A percentile compares a stretch with the other conserved stretches of the same genome.
Conservation (phyloP, 1,139 yeast species). For the Diutina mesorugosa region DNA sequence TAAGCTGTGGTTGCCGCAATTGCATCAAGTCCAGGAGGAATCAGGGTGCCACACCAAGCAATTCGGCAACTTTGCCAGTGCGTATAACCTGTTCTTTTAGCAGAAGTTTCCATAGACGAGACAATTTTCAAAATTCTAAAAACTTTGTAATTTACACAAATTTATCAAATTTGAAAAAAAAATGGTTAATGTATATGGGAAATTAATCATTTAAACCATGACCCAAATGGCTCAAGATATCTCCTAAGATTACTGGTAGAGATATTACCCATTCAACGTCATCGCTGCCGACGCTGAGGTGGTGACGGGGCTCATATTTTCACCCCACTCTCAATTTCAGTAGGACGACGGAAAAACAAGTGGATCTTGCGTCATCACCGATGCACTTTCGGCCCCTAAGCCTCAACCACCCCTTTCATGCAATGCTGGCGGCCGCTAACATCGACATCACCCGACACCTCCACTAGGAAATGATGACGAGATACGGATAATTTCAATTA, state of each 20-base stretch:
- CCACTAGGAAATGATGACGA: not conserved
- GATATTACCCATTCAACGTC: not conserved
- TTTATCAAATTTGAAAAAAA: not conserved
- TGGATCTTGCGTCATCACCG: not conserved
- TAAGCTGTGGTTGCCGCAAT: conserved; percentile 59
- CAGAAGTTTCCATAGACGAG: too few relatives aligned
- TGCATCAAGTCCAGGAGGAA: conserved; percentile 29
- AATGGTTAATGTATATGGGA: too few relatives aligned
- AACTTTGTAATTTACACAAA: too few relatives aligned
- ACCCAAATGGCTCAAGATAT: not conserved
- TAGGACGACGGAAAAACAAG: not conserved
- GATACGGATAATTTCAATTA: too few relatives aligned
- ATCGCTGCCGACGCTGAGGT: not conserved
- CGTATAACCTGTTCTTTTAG: not conserved
- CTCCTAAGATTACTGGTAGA: not conserved
- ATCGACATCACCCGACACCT: not conserved
- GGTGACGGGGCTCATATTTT: not conserved
- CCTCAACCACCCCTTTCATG: not conserved
- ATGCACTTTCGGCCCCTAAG: not conserved
- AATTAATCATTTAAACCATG: not conserved
- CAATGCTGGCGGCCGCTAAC: not conserved
- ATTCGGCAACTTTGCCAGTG: not conserved
- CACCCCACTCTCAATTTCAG: not conserved
- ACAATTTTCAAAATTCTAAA: too few relatives aligned
- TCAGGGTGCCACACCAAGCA: conserved; percentile 13